Evolutionary conservation across 495 filamentous ascomycete species (phyloP).

Genomic region (Sabuloglossum arenarium): DNA sequence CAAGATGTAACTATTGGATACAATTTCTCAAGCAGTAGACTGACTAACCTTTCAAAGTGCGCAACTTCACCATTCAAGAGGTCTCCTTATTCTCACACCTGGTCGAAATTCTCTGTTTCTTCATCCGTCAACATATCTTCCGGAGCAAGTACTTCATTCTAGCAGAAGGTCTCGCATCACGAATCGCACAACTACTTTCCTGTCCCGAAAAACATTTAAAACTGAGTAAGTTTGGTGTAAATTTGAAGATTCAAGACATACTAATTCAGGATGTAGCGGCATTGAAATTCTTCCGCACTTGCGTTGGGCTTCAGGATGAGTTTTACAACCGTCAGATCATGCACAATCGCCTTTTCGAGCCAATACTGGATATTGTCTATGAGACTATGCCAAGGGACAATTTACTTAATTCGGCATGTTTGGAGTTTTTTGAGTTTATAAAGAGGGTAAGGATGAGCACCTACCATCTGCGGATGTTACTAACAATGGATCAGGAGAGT

Average conservation of each 20-base stretch:
- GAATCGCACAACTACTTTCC: constrained; percentile 63
- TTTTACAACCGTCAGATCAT: constrained; percentile 80
- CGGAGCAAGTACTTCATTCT: constrained; percentile 79
- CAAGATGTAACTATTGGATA: neutral
- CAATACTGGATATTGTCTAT: constrained; percentile 72
- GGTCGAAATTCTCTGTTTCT: constrained; percentile 88
- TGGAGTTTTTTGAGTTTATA: constrained; percentile 88
- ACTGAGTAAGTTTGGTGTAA: constrained; percentile 38
- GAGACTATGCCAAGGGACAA: constrained; percentile 94
- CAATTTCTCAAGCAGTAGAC: neutral
- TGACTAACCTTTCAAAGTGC: constrained; percentile 23
- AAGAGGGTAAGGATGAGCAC: constrained; percentile 23
- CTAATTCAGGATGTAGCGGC: constrained; percentile 34
- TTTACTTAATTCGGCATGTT: constrained; percentile 81
- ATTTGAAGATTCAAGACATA: neutral
- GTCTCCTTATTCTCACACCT: constrained; percentile 77
- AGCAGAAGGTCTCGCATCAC: constrained; percentile 51
- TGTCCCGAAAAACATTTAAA: constrained; percentile 88
- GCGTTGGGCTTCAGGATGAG: constrained; percentile 73
- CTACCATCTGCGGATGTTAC: constrained; percentile 2
- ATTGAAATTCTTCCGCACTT: constrained; percentile 82
- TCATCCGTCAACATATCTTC: constrained; percentile 71
- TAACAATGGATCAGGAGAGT: constrained; percentile 30
- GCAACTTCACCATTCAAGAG: constrained; percentile 49
- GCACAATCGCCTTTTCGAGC: constrained; percentile 63